These are phyloP conservation scores for Candida albicans DNA, from an alignment of 1,139 yeast genomes.

Conservation along the genomic window DNA sequence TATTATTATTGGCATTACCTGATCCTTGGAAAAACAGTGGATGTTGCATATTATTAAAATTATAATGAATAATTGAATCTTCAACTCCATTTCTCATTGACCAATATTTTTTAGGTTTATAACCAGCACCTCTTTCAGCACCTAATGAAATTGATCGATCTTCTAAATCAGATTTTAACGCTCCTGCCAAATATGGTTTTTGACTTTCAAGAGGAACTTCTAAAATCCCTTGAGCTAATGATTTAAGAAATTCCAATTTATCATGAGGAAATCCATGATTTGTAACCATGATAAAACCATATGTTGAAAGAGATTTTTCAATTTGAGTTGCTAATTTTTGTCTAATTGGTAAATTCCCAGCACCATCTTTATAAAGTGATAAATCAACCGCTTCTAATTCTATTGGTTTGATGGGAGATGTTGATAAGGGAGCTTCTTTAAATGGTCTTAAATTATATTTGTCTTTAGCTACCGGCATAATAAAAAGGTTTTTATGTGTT, in stretches of 20 bases:
- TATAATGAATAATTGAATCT: constrained; percentile 30
- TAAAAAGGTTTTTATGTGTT: background rate
- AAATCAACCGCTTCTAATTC: constrained; percentile 39
- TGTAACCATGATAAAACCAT: constrained; percentile 46
- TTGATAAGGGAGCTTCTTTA: constrained; percentile 25
- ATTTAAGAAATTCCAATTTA: constrained; percentile 30
- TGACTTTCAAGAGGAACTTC: constrained; percentile 46
- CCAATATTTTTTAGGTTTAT: constrained; percentile 34
- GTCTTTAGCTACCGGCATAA: constrained; percentile 13
- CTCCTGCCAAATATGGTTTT: constrained; percentile 33
- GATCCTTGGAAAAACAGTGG: constrained; percentile 21
- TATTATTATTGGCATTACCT: constrained; percentile 1
- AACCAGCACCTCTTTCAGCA: constrained; percentile 32
- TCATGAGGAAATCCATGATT: constrained; percentile 37
- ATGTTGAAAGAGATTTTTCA: constrained; percentile 38
- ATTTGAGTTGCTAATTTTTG: constrained; percentile 30
- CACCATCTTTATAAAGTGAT: constrained; percentile 34
- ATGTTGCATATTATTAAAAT: constrained; percentile 27
- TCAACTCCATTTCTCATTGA: constrained; percentile 32
- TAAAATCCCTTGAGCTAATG: constrained; percentile 38
- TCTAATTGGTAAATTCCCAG: constrained; percentile 25
- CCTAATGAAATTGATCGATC: constrained; percentile 30
- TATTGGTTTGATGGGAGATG: constrained; percentile 21
- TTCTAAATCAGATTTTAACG: constrained; percentile 31
- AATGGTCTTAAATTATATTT: constrained; percentile 36